These are phyloP conservation scores for Amylostereum areolatum DNA, from an alignment of 1,284 basidiomycete genomes.

Conservation along the genomic window DNA sequence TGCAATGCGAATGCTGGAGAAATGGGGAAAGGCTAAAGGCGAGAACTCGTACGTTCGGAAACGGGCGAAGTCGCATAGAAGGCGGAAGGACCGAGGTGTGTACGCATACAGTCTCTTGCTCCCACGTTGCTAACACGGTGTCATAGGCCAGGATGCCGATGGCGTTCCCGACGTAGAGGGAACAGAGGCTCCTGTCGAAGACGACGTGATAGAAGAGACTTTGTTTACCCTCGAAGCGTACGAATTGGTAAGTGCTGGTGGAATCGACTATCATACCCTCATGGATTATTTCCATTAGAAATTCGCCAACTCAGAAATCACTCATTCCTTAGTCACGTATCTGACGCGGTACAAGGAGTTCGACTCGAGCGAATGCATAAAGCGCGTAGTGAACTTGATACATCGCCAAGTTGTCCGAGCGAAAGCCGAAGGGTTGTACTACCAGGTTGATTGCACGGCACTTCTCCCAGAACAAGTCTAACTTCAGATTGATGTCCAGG, in stretches of 20 bases:
- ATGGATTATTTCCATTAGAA: conserved; percentile 38
- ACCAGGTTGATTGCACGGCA: conserved; percentile 60
- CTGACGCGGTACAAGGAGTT: conserved; percentile 80
- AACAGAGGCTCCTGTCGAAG: conserved; percentile 42
- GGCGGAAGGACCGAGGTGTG: conserved; percentile 45
- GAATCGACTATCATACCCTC: not conserved
- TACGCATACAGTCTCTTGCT: conserved; percentile 13
- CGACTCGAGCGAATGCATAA: conserved; percentile 74
- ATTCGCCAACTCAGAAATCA: conserved; percentile 82
- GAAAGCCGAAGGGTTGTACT: conserved; percentile 89
- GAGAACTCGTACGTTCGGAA: conserved; percentile 67
- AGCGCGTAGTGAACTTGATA: conserved; percentile 78
- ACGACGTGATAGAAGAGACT: conserved; percentile 72
- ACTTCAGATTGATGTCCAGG: conserved; percentile 38
- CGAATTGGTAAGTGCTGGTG: conserved; percentile 57
- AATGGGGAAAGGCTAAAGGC: conserved; percentile 69
- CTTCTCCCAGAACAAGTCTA: not conserved
- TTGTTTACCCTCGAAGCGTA: conserved; percentile 87
- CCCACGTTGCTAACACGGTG: conserved; percentile 2
- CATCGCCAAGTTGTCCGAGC: conserved; percentile 85
- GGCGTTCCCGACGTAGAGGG: conserved; percentile 65
- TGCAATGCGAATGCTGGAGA: conserved; percentile 81
- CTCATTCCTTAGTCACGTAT: conserved; percentile 77
- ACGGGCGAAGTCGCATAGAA: conserved; percentile 49
- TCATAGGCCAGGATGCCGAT: conserved; percentile 31